A percentile compares a stretch with the other conserved stretches of the same genome.
phyloP scores from a whole-genome alignment of 768 basidiomycete genomes.

The Russula compacta region DNA sequence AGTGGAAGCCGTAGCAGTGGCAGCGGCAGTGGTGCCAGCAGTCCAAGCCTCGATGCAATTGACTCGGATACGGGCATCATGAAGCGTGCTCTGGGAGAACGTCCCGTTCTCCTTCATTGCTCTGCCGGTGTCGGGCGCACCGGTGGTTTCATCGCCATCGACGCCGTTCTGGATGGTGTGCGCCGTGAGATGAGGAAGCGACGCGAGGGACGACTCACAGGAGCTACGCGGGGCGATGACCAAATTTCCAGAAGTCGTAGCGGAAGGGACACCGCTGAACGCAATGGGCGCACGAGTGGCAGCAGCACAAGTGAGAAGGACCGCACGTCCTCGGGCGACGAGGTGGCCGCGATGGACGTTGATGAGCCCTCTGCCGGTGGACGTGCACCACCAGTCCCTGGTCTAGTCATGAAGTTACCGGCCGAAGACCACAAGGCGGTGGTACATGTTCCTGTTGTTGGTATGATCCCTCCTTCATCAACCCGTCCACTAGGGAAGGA shows the following conservation, averaged over 20 bases:
- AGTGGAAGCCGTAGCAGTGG: conserved; percentile 9
- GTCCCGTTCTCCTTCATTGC: conserved; percentile 76
- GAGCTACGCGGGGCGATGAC: conserved; percentile 22
- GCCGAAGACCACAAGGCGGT: conserved; percentile 8
- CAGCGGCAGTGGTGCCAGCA: conserved; percentile 10
- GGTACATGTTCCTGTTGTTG: conserved; percentile 14
- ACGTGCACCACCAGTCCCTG: not conserved
- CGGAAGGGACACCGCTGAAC: conserved; percentile 14
- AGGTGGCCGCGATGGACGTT: conserved; percentile 25
- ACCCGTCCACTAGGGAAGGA: not conserved
- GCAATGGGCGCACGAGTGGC: conserved; percentile 17
- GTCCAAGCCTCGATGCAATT: conserved; percentile 28
- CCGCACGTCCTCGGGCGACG: conserved; percentile 20
- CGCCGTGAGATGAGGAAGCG: conserved; percentile 44
- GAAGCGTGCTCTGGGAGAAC: conserved; percentile 39
- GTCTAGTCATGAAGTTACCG: conserved; percentile 13
- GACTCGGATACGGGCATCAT: conserved; percentile 51
- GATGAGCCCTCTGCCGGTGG: conserved; percentile 20
- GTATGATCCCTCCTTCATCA: conserved; percentile 4
- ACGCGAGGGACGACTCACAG: conserved; percentile 21
- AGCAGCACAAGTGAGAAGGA: conserved; percentile 18
- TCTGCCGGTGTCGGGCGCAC: conserved; percentile 95
- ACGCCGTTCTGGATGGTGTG: conserved; percentile 73
- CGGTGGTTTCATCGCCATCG: conserved; percentile 86
- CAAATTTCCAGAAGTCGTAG: conserved; percentile 7